These are phyloP conservation scores for Russula griseocarnosa DNA, from an alignment of 768 basidiomycete genomes.

Conservation along the genomic window DNA sequence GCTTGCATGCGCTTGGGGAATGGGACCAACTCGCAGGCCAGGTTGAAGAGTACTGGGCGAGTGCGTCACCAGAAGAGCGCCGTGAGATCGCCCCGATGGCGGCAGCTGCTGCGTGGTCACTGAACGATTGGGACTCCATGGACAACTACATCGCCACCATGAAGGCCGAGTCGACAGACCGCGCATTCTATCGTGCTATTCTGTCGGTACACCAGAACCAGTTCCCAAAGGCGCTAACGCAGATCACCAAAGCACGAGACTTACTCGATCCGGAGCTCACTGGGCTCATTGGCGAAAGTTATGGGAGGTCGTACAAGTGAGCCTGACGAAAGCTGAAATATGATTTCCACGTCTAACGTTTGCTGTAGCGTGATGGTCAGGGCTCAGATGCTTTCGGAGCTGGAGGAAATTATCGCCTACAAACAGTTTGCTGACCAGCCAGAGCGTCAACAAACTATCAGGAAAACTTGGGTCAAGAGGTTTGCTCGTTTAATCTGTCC, in stretches of 20 bases:
- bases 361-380: constrained; percentile 81
- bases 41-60: constrained; percentile 85
- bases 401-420: constrained; percentile 96
- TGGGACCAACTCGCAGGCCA: constrained; percentile 88
- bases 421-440: constrained; percentile 93
- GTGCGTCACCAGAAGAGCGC: constrained; percentile 76
- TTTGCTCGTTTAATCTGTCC: constrained; percentile 34
- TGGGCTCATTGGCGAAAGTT: constrained; percentile 90
- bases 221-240: constrained; percentile 82
- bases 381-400: constrained; percentile 96
- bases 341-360: constrained; percentile 14
- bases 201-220: constrained; percentile 95
- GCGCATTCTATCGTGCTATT: constrained; percentile 94
- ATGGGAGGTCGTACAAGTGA: constrained; percentile 96
- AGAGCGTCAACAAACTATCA: constrained; percentile 84
- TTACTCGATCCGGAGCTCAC: constrained; percentile 86
- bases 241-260: constrained; percentile 92
- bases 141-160: constrained; percentile 93
- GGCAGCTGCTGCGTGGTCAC: constrained; percentile 93
- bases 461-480: constrained; percentile 98
- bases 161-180: constrained; percentile 88
- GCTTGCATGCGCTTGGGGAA: constrained; percentile 94
- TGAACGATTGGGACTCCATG: constrained; percentile 98
- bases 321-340: constrained; percentile 29
- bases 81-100: constrained; percentile 95